Conservation (phyloP, 2,329 filamentous ascomycete species). For the Colletotrichum simmondsii region DNA sequence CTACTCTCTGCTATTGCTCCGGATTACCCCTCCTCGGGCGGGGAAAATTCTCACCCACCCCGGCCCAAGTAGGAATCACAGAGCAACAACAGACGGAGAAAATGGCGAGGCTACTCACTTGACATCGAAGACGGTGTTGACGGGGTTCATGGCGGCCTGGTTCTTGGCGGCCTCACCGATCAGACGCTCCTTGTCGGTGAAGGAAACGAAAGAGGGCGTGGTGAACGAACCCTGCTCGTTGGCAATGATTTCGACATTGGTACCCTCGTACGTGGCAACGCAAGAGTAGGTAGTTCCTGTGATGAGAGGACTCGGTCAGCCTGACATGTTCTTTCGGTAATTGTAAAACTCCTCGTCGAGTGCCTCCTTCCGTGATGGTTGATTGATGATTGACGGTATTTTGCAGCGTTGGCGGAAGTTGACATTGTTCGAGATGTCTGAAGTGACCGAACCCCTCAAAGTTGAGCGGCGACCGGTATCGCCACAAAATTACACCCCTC, state of each 20-base stretch:
- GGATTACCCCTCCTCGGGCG: slow-evolving; percentile 27
- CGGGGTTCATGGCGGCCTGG: slow-evolving; percentile 99
- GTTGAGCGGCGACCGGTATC: slow-evolving; percentile 21
- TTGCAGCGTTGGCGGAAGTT: neutral
- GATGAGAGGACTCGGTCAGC: slow-evolving; percentile 36
- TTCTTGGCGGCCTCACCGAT: slow-evolving; percentile 99
- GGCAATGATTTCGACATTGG: slow-evolving; percentile 99
- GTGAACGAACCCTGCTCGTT: slow-evolving; percentile 99
- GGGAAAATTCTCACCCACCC: slow-evolving; percentile 2
- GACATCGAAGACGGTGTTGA: slow-evolving; percentile 98
- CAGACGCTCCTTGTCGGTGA: slow-evolving; percentile 98
- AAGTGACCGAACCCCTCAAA: neutral
- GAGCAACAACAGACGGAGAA: neutral
- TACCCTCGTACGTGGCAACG: slow-evolving; percentile 99
- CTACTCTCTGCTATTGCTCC: neutral
- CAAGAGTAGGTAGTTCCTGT: slow-evolving; percentile 99
- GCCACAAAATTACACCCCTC: slow-evolving; percentile 20
- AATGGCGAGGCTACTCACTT: slow-evolving; percentile 72
- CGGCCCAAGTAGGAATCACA: neutral
- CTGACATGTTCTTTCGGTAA: slow-evolving; percentile 11
- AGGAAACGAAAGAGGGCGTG: slow-evolving; percentile 98
- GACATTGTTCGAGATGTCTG: neutral
- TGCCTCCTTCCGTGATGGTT: neutral
- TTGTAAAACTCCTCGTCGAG: neutral
- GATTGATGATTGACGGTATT: slow-evolving; percentile 5